Evolutionary conservation across 169 alveolate genomes (phyloP), one percentile per base, ranked within the genome.

Genomic region (Toxoplasma gondii): DNA sequence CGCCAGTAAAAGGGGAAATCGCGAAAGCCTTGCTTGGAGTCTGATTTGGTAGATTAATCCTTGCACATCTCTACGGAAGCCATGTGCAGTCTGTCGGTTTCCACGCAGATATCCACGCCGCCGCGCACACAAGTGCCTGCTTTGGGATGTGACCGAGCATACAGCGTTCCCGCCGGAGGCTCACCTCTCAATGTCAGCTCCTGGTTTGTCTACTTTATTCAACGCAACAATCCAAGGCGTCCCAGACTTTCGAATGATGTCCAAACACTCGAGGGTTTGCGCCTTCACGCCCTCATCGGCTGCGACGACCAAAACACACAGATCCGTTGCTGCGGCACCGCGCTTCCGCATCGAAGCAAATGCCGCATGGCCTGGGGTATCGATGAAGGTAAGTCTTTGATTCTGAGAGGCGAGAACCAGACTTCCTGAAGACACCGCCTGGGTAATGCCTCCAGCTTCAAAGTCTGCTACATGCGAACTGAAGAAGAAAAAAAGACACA

Each of bases 351-450:
- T 97, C 83, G 97, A 96, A 10, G 97, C 92, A 87, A 98, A 98
- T 29, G 98, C 98, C 69, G 97, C 98, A 92, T 98, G 99, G 10
- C 99, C 99, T 2, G 99, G 99, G 43, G 99, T 98, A 93, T 98
- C 99, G 43, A 98, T 97, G 84, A 97, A 96, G 70, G 98, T 97
- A 41, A 97, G 93, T 27, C 95, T 95, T 80, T 97, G 81, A 88
- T 86, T 2, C 97, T 95, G 44, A 97, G 43, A 81, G 88, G 44
- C 80, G n/a, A 69, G 88, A 49, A 54, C 83, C 34, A 92, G 45
- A 39, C 94, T 49, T 41, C 86, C 87, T 44, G 80, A 27, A 38
- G 98, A 98, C 41, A 97, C 97, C 93, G 96, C 95, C 95, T 98
- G 97, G 16, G 99, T 97, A 24, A 98, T 98, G 44, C 98, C 98